Evolutionary conservation across 2,329 filamentous ascomycete species (phyloP).

Genomic region (Leptographium procerum): DNA sequence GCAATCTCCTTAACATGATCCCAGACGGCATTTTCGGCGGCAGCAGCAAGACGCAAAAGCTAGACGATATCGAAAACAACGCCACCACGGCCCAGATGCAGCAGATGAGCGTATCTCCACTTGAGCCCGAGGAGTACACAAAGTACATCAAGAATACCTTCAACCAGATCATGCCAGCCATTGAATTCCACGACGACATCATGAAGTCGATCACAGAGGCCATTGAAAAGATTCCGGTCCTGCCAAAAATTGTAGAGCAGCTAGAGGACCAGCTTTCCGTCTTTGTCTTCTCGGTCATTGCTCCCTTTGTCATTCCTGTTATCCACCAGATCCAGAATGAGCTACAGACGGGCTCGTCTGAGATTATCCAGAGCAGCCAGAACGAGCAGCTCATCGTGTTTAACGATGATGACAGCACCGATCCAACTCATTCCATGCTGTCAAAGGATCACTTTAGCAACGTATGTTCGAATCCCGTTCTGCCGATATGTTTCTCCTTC

Average conservation of each 20-base stretch:
- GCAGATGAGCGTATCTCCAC: constrained; percentile 61
- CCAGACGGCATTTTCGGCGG: constrained; percentile 70
- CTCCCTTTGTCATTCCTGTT: constrained; percentile 76
- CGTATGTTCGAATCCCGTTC: constrained; percentile 26
- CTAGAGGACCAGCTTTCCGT: constrained; percentile 77
- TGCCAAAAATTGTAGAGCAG: constrained; percentile 77
- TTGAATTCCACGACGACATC: constrained; percentile 83
- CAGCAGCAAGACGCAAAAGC: constrained; percentile 61
- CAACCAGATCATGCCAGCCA: constrained; percentile 74
- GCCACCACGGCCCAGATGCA: constrained; percentile 65
- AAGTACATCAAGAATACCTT: constrained; percentile 62
- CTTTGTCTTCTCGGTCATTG: constrained; percentile 86
- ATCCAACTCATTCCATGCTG: constrained; percentile 92
- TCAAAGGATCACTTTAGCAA: constrained; percentile 95
- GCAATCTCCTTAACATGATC: constrained; percentile 70
- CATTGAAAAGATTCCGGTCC: constrained; percentile 73
- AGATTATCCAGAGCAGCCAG: constrained; percentile 77
- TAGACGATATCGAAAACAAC: constrained; percentile 69
- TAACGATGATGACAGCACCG: constrained; percentile 59
- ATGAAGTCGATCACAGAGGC: constrained; percentile 68
- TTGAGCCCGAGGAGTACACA: constrained; percentile 75
- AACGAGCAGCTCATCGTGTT: constrained; percentile 83
- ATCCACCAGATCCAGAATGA: constrained; percentile 80
- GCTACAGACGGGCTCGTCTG: constrained; percentile 71
- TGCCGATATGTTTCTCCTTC: background rate